Evolutionary conservation across 495 filamentous ascomycete species (phyloP).

Genomic region (Pseudotulostoma volvatum): DNA sequence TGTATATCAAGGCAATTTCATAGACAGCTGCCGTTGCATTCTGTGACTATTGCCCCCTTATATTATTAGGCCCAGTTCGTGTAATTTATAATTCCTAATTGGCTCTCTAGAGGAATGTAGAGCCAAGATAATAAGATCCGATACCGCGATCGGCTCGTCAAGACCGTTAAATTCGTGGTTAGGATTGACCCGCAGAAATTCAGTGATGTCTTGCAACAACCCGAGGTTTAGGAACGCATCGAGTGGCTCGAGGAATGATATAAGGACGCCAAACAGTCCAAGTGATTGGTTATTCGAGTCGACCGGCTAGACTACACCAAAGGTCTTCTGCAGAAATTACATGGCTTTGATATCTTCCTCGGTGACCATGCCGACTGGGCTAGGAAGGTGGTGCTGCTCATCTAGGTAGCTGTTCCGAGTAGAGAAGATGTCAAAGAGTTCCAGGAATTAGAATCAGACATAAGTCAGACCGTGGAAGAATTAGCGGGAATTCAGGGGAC

Average conservation of each 20-base stretch:
- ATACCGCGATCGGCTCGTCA: conserved; percentile 55
- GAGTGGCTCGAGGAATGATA: conserved; percentile 62
- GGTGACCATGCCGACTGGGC: conserved; percentile 85
- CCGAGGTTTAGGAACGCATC: conserved; percentile 64
- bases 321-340: conserved; percentile 85
- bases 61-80: too few species aligned
- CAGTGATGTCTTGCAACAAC: conserved; percentile 66
- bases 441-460: conserved; percentile 76
- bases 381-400: conserved; percentile 76
- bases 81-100: too few species aligned
- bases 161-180: conserved; percentile 74
- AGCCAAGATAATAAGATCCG: conserved; percentile 61
- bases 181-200: conserved; percentile 97
- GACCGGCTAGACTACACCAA: conserved; percentile 94
- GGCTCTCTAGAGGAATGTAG: conserved; percentile 7
- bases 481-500: conserved; percentile 84
- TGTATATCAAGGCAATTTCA: conserved; percentile 81
- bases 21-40: conserved; percentile 68
- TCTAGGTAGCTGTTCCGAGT: conserved; percentile 86
- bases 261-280: conserved; percentile 66
- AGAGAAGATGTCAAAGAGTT: conserved; percentile 92
- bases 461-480: conserved; percentile 84
- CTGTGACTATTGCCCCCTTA: conserved; percentile 56
- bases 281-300: conserved; percentile 84
- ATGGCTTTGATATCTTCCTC: conserved; percentile 79